Percentiles rank a stretch among this genome's conserved stretches.
phyloP scores from a whole-genome alignment of 768 basidiomycete genomes.

The Collybiopsis confluens region DNA sequence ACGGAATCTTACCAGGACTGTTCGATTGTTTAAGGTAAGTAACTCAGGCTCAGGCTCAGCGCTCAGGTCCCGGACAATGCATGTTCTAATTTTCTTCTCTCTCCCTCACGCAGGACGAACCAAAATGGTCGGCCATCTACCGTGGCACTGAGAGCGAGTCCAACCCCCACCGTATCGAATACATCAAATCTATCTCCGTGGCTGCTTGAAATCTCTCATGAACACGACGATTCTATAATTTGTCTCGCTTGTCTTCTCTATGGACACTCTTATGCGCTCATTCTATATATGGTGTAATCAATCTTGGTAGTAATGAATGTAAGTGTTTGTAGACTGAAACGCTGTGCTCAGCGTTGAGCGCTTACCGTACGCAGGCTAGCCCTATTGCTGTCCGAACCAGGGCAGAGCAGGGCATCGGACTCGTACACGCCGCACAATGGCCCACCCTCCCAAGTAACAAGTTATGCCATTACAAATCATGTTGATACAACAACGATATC shows the following conservation, averaged over 20 bases:
- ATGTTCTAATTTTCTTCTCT: not conserved
- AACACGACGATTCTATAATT: not conserved
- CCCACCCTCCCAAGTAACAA: too few relatives aligned
- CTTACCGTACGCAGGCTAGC: too few relatives aligned
- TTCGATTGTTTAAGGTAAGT: conserved; percentile 80
- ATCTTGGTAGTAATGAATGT: too few relatives aligned
- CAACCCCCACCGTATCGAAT: conserved; percentile 60
- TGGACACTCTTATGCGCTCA: not conserved
- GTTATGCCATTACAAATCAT: too few relatives aligned
- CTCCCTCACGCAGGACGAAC: conserved; percentile 61
- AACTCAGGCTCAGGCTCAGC: not conserved
- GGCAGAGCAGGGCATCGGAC: too few relatives aligned
- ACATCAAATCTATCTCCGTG: conserved; percentile 43
- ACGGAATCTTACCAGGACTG: conserved; percentile 64
- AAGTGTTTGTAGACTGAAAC: too few relatives aligned
- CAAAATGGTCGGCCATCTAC: conserved; percentile 84
- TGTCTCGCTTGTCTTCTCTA: too few relatives aligned
- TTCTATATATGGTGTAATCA: not conserved
- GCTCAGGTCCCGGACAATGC: not conserved
- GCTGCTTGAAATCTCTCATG: conserved; percentile 2
- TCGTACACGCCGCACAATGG: too few relatives aligned
- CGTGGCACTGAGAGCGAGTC: conserved; percentile 56
- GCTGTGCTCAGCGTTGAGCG: too few relatives aligned
- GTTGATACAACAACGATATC: too few relatives aligned
- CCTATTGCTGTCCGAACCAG: too few relatives aligned